Conservation (phyloP, 2,329 filamentous ascomycete genomes). For the Tothia fuscella region DNA sequence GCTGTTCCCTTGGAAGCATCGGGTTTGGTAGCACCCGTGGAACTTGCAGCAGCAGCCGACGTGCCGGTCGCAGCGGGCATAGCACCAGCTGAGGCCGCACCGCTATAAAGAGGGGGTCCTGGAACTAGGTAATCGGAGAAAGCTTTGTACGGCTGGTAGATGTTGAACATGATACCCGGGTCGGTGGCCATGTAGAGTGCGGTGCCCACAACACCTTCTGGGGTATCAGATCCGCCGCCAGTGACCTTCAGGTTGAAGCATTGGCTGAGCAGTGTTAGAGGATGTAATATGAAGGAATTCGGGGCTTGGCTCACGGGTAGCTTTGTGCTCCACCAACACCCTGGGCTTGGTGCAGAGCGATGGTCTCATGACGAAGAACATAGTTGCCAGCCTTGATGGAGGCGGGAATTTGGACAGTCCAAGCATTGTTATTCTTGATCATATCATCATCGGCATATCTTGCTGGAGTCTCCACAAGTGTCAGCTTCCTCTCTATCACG, state of each 20-base stretch:
- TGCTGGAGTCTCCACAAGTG: conserved; percentile 14
- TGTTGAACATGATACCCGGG: conserved; percentile 11
- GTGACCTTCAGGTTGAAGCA: conserved; percentile 12
- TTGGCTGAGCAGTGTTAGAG: conserved; percentile 2
- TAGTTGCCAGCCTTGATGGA: conserved; percentile 45
- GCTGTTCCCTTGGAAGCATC: too few relatives aligned
- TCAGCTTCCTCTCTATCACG: conserved; percentile 31
- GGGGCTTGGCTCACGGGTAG: conserved; percentile 23
- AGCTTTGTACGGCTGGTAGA: conserved; percentile 6
- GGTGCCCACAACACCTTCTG: conserved; percentile 7
- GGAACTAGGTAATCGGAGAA: conserved; percentile 10
- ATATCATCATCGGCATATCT: conserved; percentile 45
- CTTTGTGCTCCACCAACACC: conserved; percentile 32
- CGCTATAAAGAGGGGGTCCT: conserved; percentile 8
- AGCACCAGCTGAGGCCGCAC: conserved; percentile 2
- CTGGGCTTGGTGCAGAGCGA: conserved; percentile 46
- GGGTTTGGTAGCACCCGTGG: too few relatives aligned
- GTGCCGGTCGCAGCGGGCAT: neutral
- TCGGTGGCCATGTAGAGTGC: conserved; percentile 9
- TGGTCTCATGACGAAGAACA: conserved; percentile 47
- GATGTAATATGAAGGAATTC: neutral
- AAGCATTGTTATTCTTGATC: conserved; percentile 35
- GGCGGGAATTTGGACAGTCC: conserved; percentile 40
- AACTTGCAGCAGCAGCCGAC: neutral
- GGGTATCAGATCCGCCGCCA: conserved; percentile 10